These are phyloP conservation scores for Colletotrichum aenigma DNA, from an alignment of 2,329 filamentous ascomycete genomes.

Conservation along the genomic window DNA sequence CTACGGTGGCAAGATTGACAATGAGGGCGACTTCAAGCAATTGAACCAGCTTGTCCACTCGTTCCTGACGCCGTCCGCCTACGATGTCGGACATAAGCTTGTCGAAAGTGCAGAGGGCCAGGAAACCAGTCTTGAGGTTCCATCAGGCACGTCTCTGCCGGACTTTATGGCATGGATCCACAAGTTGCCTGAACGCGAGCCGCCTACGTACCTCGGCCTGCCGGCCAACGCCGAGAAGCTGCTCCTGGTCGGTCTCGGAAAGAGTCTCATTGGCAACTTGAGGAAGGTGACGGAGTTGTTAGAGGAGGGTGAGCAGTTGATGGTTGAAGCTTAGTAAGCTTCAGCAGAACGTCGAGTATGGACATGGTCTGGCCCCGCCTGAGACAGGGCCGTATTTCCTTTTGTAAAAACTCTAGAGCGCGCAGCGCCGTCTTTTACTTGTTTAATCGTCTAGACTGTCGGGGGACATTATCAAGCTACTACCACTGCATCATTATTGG, in stretches of 20 bases:
- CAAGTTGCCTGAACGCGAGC: constrained; percentile 89
- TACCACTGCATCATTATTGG: not conserved
- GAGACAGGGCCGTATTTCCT: not conserved
- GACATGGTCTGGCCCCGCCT: not conserved
- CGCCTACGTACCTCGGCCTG: constrained; percentile 91
- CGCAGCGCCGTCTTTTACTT: not conserved
- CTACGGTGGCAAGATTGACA: constrained; percentile 97
- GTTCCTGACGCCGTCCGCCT: constrained; percentile 86
- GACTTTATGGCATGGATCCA: constrained; percentile 95
- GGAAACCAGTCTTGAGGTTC: constrained; percentile 71
- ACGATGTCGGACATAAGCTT: constrained; percentile 90
- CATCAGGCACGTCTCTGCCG: constrained; percentile 78
- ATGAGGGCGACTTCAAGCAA: constrained; percentile 80
- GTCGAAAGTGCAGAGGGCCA: constrained; percentile 69
- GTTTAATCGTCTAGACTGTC: not conserved
- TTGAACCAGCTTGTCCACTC: constrained; percentile 75
- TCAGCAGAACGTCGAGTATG: not conserved
- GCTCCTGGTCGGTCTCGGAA: constrained; percentile 85
- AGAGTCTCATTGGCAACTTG: constrained; percentile 82
- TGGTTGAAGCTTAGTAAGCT: constrained; percentile 62
- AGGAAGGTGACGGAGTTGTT: constrained; percentile 84
- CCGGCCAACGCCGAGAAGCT: constrained; percentile 97
- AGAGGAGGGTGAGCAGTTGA: constrained; percentile 92
- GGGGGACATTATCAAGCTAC: not conserved
- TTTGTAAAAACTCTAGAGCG: not conserved